Percentiles rank a stretch among this genome's conserved stretches.
Conservation (phyloP, 805 yeast genomes). For the Candida vaughaniae region DNA sequence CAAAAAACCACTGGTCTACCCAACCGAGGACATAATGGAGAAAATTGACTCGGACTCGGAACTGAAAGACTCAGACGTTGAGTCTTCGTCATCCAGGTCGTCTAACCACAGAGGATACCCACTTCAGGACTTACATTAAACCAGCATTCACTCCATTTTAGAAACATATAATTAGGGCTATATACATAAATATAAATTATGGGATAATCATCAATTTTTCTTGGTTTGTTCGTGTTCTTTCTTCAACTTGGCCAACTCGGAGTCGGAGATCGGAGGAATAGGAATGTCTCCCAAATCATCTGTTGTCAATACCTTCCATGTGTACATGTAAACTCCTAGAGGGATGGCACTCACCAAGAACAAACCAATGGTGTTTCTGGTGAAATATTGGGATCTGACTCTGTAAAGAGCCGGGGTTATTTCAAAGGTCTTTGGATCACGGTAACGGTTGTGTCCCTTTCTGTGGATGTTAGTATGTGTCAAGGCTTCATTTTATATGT, state of each 20-base stretch:
- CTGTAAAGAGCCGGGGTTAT: slow-evolving; percentile 94
- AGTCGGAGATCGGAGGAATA: slow-evolving; percentile 85
- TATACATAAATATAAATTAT: slow-evolving; percentile 6
- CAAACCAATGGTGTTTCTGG: slow-evolving; percentile 68
- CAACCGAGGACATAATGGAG: neutral
- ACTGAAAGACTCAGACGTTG: neutral
- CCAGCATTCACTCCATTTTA: too few species aligned
- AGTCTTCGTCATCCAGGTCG: neutral
- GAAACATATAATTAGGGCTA: slow-evolving; percentile 5
- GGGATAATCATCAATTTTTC: slow-evolving; percentile 21
- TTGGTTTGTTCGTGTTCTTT: slow-evolving; percentile 72
- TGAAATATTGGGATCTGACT: slow-evolving; percentile 84
- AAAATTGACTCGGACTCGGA: slow-evolving; percentile 1
- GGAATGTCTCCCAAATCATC: slow-evolving; percentile 93
- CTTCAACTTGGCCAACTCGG: slow-evolving; percentile 68
- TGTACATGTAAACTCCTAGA: slow-evolving; percentile 60
- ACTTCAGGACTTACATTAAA: too few species aligned
- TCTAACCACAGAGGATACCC: slow-evolving; percentile 10
- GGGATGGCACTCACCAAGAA: slow-evolving; percentile 61
- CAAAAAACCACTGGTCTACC: neutral
- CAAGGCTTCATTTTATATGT: neutral
- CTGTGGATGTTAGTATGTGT: slow-evolving; percentile 22
- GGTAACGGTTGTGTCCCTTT: slow-evolving; percentile 43
- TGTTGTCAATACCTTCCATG: slow-evolving; percentile 62
- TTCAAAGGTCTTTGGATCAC: slow-evolving; percentile 68